These are phyloP conservation scores for Pyricularia pennisetigena DNA, from an alignment of 2,329 filamentous ascomycete genomes.

Conservation along the genomic window DNA sequence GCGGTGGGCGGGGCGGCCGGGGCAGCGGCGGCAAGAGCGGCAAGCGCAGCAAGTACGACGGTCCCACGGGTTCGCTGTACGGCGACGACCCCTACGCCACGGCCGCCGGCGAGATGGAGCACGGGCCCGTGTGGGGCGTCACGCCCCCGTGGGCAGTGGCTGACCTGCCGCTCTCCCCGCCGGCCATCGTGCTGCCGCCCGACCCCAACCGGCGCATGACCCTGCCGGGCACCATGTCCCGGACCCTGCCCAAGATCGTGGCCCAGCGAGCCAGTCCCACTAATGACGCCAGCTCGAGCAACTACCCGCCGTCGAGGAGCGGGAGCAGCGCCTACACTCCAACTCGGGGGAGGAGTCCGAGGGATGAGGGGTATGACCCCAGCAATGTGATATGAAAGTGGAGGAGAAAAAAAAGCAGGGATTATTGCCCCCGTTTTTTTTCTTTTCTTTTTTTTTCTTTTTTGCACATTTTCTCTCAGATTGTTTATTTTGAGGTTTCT, in stretches of 20 bases:
- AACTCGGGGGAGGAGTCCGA: background rate
- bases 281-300: background rate
- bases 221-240: constrained; percentile 2
- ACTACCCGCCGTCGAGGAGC: background rate
- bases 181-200: background rate
- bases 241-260: constrained; percentile 4
- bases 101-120: background rate
- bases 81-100: background rate
- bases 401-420: no score
- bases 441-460: no score
- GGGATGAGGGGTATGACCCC: background rate
- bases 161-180: background rate
- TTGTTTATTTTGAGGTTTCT: no score
- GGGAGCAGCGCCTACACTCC: background rate
- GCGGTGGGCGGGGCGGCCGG: background rate
- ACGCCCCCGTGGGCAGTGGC: background rate
- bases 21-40: background rate
- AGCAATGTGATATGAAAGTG: constrained; percentile 1
- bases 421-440: no score
- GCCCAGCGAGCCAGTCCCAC: background rate
- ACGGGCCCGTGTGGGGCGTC: background rate
- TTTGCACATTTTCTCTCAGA: no score
- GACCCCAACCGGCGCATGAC: background rate
- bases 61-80: background rate
- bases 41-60: background rate